Base-by-base conservation (phyloP, 495 filamentous ascomycete species). In the Acidomyces sp. region DNA sequence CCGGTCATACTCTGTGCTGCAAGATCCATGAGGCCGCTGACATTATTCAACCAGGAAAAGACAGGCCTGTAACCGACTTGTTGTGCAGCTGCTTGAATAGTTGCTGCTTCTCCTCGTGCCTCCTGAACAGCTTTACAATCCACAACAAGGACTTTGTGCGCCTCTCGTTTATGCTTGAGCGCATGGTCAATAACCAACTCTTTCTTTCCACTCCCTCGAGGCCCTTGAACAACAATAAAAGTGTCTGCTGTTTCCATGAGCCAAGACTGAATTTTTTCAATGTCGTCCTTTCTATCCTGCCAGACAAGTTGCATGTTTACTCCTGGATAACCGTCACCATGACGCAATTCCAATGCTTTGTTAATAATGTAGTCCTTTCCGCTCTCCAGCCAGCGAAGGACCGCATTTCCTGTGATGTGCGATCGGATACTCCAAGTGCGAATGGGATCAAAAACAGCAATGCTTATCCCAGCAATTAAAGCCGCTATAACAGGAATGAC, bases 91-190 rank as follows among this genome's bases (percentile, higher is more conserved):
- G 80, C 77, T 40, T 69, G 66, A 39, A 97, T 95, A 5, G 83
- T 93, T 2, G 76, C 74, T n/a, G 77, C 76, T 57, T 97, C 90
- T 0, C 90, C 90, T 20, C 81, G 75, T 2, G 90, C 86, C 54
- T 97, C 88, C 39, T 86, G 78, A 13, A 96, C 83, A 3, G 83
- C 78, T 56, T 93, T 94, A 64, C 88, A 96, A 59, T 97, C 90
- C 34, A 97, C 77, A n/a, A 92, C 62, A 0, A 97, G 61, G 13
- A 52, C 33, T 31, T 83, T 84, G 53, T 90, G 75, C 2, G 48
- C 48, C 9, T 49, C 48, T 32, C 72, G 77, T 30, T 82, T 73
- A 15, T 75, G 72, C 49, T 82, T 73, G 13, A 97, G 67, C 0
- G 84, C 78, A 49, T 86, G 83, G 45, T 93, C 82, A 21, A 95